Conservation (phyloP, 176 grass and related monocot genomes). For the Puccinellia tenuiflora region DNA sequence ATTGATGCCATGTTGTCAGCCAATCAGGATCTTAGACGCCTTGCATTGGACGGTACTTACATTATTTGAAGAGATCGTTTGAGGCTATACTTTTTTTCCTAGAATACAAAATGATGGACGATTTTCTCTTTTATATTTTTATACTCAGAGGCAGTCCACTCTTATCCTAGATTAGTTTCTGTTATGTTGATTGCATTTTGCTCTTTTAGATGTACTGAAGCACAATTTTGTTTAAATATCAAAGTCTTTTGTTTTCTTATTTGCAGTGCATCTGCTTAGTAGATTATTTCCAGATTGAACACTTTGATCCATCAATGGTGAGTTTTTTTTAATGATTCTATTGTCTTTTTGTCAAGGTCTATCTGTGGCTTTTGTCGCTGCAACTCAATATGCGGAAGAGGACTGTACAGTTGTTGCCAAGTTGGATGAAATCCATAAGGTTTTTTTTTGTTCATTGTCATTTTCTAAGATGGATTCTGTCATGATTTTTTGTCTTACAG, state of each 20-base stretch:
- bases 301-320: background rate
- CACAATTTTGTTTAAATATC: background rate
- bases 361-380: constrained; percentile 44
- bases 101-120: background rate
- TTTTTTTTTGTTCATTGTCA: constrained; percentile 26
- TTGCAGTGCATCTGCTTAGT: background rate
- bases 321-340: background rate
- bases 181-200: background rate
- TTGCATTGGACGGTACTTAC: constrained; percentile 67
- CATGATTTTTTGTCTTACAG: background rate
- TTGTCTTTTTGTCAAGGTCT: constrained; percentile 42
- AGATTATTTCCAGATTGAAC: background rate
- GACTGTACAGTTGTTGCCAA: constrained; percentile 29
- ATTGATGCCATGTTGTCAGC: constrained; percentile 54
- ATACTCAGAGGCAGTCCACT: background rate
- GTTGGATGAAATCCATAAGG: constrained; percentile 74
- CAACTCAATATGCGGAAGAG: constrained; percentile 44
- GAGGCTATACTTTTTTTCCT: background rate
- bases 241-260: constrained; percentile 4
- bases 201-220: background rate
- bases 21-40: constrained; percentile 53
- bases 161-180: background rate
- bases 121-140: background rate
- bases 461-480: background rate
- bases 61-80: background rate